phyloP scores from a whole-genome alignment of 2,329 filamentous ascomycete species.

The Fusarium falciforme region DNA sequence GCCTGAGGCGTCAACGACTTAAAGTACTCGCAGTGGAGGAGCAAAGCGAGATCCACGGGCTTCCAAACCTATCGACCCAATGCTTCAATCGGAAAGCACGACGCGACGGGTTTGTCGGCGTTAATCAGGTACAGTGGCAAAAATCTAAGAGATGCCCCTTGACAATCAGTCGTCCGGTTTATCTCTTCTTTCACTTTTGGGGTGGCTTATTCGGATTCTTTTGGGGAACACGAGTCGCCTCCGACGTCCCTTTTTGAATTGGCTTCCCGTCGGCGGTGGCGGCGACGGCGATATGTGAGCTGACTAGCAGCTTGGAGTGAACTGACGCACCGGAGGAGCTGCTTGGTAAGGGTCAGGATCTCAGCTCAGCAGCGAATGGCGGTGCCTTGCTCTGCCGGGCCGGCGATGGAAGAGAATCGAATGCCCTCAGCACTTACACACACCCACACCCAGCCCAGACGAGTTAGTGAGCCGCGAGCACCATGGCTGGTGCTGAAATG shows the following conservation, averaged over 20 bases:
- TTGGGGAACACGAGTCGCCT: conserved; percentile 32
- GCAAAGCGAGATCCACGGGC: not conserved
- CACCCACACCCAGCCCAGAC: conserved; percentile 8
- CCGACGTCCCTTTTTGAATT: conserved; percentile 33
- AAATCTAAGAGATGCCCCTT: conserved; percentile 1
- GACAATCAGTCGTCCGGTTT: conserved; percentile 28
- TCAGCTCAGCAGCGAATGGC: conserved; percentile 27
- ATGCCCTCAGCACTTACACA: conserved; percentile 35
- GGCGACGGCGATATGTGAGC: conserved; percentile 41
- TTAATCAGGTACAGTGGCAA: conserved; percentile 5
- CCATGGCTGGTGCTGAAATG: conserved; percentile 12
- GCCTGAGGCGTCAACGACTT: conserved; percentile 23
- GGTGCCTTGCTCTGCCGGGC: not conserved
- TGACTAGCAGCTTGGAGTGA: conserved; percentile 38
- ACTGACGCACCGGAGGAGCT: conserved; percentile 34
- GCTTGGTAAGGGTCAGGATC: conserved; percentile 39
- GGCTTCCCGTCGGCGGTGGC: conserved; percentile 28
- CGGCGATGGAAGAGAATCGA: conserved; percentile 42
- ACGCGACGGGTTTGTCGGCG: not conserved
- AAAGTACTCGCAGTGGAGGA: conserved; percentile 29
- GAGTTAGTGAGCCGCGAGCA: conserved; percentile 21
- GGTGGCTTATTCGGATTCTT: conserved; percentile 15
- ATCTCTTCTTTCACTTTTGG: conserved; percentile 18
- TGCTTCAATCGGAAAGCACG: conserved; percentile 1
- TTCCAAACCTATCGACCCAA: not conserved